Percentiles rank a stretch among this genome's conserved stretches.
phyloP scores from a whole-genome alignment of 1,284 basidiomycete genomes.

The Lignosus rhinocerotis region DNA sequence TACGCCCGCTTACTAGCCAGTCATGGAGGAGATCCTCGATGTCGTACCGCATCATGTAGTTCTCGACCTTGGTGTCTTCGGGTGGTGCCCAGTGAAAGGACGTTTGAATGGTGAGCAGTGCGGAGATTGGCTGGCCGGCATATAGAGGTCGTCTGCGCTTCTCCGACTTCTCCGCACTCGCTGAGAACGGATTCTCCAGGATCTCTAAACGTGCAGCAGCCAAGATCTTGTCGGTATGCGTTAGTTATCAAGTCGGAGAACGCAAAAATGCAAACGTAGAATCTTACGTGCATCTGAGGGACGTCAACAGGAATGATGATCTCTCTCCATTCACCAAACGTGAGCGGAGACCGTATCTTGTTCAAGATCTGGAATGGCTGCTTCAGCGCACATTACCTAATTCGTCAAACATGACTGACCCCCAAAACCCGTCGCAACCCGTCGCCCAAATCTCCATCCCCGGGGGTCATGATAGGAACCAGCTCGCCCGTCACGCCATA shows the following conservation, averaged over 20 bases:
- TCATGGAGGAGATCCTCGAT: constrained; percentile 74
- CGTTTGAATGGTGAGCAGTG: constrained; percentile 61
- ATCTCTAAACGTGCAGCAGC: constrained; percentile 66
- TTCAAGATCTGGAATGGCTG: constrained; percentile 39
- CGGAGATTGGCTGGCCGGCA: constrained; percentile 77
- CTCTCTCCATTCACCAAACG: constrained; percentile 54
- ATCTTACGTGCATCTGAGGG: constrained; percentile 73
- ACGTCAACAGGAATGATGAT: constrained; percentile 82
- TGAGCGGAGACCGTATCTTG: constrained; percentile 39
- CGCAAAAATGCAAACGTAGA: background rate
- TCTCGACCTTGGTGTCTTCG: constrained; percentile 41
- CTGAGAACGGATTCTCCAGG: constrained; percentile 36
- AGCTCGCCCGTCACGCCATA: constrained; percentile 72
- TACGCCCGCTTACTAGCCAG: constrained; percentile 82
- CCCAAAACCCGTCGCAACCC: constrained; percentile 35
- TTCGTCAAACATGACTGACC: constrained; percentile 25
- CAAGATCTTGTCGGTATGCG: constrained; percentile 51
- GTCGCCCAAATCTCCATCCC: constrained; percentile 39
- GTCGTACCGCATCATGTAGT: constrained; percentile 69
- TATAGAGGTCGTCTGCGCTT: constrained; percentile 50
- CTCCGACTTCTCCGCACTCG: constrained; percentile 11
- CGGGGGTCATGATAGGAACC: constrained; percentile 46
- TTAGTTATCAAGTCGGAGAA: background rate
- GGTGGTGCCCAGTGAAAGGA: constrained; percentile 73
- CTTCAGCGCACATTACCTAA: background rate